Evolutionary conservation across 2,329 filamentous ascomycete genomes (phyloP).

Genomic region (Monosporascus sp.): DNA sequence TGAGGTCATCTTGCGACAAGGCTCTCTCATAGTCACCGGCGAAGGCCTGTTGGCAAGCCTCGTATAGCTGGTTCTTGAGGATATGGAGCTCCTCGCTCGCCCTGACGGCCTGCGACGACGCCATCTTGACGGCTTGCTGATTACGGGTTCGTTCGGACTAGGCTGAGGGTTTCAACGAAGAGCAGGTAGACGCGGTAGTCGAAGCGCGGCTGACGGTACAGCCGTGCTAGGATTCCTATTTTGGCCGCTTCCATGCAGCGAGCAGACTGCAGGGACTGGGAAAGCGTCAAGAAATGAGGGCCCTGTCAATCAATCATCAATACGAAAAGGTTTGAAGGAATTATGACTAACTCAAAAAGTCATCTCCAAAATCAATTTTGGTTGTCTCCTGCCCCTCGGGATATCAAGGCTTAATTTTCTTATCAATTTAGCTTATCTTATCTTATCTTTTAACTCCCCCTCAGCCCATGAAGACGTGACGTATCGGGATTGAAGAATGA

Average conservation of each 20-base stretch:
- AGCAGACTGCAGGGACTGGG: neutral
- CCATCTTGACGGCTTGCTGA: conserved; percentile 13
- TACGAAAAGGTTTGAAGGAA: neutral
- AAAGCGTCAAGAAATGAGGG: neutral
- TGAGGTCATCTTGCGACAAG: conserved; percentile 56
- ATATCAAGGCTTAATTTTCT: neutral
- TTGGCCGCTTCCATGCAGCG: conserved; percentile 11
- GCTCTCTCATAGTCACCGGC: conserved; percentile 38
- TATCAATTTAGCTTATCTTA: neutral
- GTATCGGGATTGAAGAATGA: too few relatives aligned
- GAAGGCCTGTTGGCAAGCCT: conserved; percentile 44
- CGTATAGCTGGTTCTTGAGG: conserved; percentile 54
- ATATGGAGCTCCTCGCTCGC: conserved; percentile 26
- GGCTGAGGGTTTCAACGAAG: conserved; percentile 5
- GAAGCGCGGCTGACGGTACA: conserved; percentile 16
- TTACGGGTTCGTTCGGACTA: neutral
- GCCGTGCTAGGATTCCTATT: conserved; percentile 14
- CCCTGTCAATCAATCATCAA: neutral
- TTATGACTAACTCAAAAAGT: neutral
- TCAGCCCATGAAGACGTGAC: too few relatives aligned
- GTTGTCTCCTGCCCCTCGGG: conserved; percentile 1
- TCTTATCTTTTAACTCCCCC: neutral
- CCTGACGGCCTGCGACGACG: neutral
- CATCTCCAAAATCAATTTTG: conserved; percentile 2
- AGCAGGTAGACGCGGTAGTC: conserved; percentile 13